Conservation (phyloP, 148 eudicot genomes). For the Camellia granthamiana region DNA sequence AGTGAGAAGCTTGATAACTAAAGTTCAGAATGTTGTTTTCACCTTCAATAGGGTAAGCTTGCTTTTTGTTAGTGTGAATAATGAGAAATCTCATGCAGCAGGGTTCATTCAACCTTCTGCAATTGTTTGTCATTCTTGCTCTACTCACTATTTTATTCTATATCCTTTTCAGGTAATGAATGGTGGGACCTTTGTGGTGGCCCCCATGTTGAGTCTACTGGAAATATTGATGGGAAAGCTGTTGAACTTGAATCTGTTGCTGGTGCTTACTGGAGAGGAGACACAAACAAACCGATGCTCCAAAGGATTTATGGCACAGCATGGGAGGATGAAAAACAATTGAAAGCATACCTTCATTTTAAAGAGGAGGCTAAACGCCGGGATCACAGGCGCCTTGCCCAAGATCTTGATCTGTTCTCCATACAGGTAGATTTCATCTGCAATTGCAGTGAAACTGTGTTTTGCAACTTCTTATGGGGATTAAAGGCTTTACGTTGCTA, state of each 20-base stretch:
- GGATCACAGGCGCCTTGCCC: slow-evolving; percentile 97
- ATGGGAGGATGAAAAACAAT: slow-evolving; percentile 90
- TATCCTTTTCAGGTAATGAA: slow-evolving; percentile 63
- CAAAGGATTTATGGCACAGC: slow-evolving; percentile 99
- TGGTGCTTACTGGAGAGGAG: slow-evolving; percentile 99
- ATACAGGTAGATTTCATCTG: slow-evolving; percentile 61
- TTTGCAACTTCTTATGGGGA: not conserved
- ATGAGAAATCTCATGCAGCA: not conserved
- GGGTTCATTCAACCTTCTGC: not conserved
- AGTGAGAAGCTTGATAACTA: too few species aligned
- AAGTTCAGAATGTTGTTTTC: too few species aligned
- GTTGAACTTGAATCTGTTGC: slow-evolving; percentile 97
- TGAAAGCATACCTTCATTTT: slow-evolving; percentile 89
- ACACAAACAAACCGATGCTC: slow-evolving; percentile 81
- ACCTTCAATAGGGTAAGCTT: not conserved
- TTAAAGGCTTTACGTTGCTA: not conserved
- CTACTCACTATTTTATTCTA: slow-evolving; percentile 5
- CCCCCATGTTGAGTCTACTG: slow-evolving; percentile 97
- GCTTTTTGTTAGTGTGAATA: not conserved
- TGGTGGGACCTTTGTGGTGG: slow-evolving; percentile 99
- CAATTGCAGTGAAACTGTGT: not conserved
- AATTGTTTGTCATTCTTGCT: slow-evolving; percentile 10
- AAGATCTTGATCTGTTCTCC: slow-evolving; percentile 96
- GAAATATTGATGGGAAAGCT: slow-evolving; percentile 79
- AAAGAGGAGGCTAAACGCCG: slow-evolving; percentile 94